Evolutionary conservation across 2,329 filamentous ascomycete species (phyloP).

Genomic region (Cladosporium sp.): DNA sequence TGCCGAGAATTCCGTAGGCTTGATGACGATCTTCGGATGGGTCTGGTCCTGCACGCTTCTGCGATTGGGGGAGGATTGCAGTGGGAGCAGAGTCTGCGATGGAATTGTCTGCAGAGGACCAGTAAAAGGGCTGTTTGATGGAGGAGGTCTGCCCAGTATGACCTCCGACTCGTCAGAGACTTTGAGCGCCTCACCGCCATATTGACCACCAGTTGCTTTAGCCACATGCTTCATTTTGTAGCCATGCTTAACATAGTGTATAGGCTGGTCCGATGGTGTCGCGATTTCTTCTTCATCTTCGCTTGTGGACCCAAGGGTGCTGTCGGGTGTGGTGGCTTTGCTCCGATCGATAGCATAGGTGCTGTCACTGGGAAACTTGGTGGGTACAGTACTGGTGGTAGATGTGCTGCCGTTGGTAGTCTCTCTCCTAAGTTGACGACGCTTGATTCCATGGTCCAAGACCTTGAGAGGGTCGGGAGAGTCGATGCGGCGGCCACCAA

Average conservation of each 20-base stretch:
- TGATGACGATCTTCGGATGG: conserved; percentile 4
- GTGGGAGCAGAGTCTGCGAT: conserved; percentile 18
- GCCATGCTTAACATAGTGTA: conserved; percentile 8
- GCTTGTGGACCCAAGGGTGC: conserved; percentile 17
- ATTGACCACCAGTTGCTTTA: conserved; percentile 6
- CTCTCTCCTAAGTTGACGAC: conserved; percentile 18
- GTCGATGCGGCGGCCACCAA: conserved; percentile 19
- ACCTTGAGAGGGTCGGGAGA: conserved; percentile 20
- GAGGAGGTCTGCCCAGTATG: conserved; percentile 13
- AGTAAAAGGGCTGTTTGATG: conserved; percentile 23
- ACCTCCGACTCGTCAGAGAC: conserved; percentile 14
- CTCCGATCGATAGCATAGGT: conserved; percentile 14
- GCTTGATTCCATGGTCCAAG: conserved; percentile 23
- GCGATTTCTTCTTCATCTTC: conserved; percentile 22
- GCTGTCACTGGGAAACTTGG: background rate
- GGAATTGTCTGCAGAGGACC: conserved; percentile 23
- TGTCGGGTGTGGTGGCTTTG: conserved; percentile 19
- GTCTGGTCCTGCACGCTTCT: background rate
- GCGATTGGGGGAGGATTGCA: background rate
- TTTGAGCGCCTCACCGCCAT: conserved; percentile 7
- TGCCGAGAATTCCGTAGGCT: conserved; percentile 10
- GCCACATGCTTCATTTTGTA: conserved; percentile 10
- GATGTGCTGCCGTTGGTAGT: conserved; percentile 15
- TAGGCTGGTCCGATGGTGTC: conserved; percentile 16
- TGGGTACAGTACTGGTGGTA: conserved; percentile 13